Base-by-base conservation (phyloP, 2,329 filamentous ascomycete species). In the Colletotrichum lindemuthianum region DNA sequence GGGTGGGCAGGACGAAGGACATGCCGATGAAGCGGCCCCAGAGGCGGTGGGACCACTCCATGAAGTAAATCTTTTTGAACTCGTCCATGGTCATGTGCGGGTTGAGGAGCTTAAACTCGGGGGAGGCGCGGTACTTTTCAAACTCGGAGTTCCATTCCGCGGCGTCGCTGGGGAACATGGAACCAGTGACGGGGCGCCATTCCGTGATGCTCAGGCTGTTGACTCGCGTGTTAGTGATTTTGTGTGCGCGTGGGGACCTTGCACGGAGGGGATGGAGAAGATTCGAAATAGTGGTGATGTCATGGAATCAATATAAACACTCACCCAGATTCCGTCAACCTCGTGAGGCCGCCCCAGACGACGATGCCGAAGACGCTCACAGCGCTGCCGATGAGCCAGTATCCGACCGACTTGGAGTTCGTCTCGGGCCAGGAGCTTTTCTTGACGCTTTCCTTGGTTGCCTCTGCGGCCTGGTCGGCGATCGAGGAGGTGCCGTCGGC, bases 11-110 rank as follows among this genome's bases (percentile, higher is more conserved):
- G 51, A 97, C 88, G 77, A 98, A 97, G 54, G 92, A 91, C 67
- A 98, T 78, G 64, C 96, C 96, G 63, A 99, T 92, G 71, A 97
- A 84, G 69, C 96, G 90, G 49, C 96, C 96, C 94, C 96, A 98
- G 59, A 97, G 85, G 36, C 96, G 88, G 78, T 99, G 96, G 47
- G 90, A 89, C 96, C 96, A 99, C 83, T 99, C 96, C 96, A 98
- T 98, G 78, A 91, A 99, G 85, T 98, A 99, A 70, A 99, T 99
- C 76, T 96, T 91, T 79, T 98, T 97, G 82, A 98, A 99, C 76
- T 99, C 96, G 63, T 89, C 86, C 60, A 99, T 84, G 37, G 87
- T 90, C 96, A 99, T 99, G 76, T 92, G 88, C 37, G 94, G 91
- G 80, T 99, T 99, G 70, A 99, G 85, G 67, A 93, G 86, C 74